phyloP scores from a whole-genome alignment of 495 filamentous ascomycete genomes.

The Bryoglossum gracile region DNA sequence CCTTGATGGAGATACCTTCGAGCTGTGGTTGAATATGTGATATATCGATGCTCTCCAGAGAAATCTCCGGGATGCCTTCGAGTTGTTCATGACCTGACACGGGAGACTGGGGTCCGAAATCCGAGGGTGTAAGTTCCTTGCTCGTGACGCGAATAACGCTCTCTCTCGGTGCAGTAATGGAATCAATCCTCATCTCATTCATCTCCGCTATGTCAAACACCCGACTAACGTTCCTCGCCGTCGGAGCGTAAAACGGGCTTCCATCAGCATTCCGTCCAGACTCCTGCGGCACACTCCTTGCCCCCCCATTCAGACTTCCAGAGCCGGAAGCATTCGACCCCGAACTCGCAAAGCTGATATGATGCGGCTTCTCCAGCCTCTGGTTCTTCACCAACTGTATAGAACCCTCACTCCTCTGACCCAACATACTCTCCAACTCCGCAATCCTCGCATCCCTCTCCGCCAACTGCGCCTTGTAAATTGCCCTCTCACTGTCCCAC shows the following conservation, averaged over 20 bases:
- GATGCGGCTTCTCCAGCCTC: not conserved
- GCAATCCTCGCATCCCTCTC: constrained; percentile 23
- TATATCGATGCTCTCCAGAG: constrained; percentile 24
- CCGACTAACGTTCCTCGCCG: constrained; percentile 22
- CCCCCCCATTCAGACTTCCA: constrained; percentile 13
- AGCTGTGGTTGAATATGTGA: constrained; percentile 24
- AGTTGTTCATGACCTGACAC: not conserved
- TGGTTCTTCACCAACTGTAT: not conserved
- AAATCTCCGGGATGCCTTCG: constrained; percentile 4
- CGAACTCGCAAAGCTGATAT: constrained; percentile 5
- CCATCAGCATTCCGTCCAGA: constrained; percentile 26
- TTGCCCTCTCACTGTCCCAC: constrained; percentile 24
- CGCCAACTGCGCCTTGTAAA: constrained; percentile 14
- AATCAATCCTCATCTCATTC: constrained; percentile 18
- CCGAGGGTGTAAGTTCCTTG: constrained; percentile 22
- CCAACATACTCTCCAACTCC: constrained; percentile 16
- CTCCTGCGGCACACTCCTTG: constrained; percentile 17
- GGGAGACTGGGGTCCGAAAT: constrained; percentile 21
- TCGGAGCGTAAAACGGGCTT: constrained; percentile 25
- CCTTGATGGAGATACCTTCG: constrained; percentile 25
- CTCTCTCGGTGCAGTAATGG: constrained; percentile 19
- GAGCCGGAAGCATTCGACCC: constrained; percentile 6
- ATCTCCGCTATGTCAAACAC: constrained; percentile 17
- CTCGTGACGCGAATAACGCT: constrained; percentile 22
- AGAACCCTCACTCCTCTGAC: not conserved